These are phyloP conservation scores for Apiospora phragmitis DNA, from an alignment of 2,329 filamentous ascomycete genomes.

Conservation along the genomic window DNA sequence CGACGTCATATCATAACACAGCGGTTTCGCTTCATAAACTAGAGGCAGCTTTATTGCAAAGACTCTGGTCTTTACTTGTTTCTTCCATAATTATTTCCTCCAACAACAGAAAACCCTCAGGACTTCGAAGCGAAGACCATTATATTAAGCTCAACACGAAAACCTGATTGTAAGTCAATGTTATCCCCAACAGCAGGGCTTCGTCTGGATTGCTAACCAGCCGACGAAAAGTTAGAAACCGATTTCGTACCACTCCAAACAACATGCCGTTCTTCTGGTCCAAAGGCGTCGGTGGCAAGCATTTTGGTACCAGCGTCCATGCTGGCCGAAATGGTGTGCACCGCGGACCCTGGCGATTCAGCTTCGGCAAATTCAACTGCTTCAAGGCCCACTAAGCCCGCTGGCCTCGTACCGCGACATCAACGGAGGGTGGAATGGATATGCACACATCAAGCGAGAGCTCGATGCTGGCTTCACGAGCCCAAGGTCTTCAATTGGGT, in stretches of 20 bases:
- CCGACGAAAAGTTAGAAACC: background rate
- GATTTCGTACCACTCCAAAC: background rate
- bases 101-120: background rate
- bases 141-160: background rate
- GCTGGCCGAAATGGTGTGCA: slow-evolving; percentile 47
- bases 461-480: background rate
- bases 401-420: background rate
- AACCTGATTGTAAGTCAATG: background rate
- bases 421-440: background rate
- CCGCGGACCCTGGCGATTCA: slow-evolving; percentile 52
- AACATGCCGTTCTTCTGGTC: slow-evolving; percentile 49
- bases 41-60: background rate
- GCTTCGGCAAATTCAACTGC: slow-evolving; percentile 51
- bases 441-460: background rate
- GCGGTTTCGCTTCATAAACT: background rate
- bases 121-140: background rate
- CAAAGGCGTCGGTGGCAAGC: slow-evolving; percentile 47
- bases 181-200: background rate
- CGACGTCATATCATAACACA: background rate
- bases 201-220: background rate
- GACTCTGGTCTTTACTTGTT: background rate
- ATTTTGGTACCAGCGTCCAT: slow-evolving; percentile 51
- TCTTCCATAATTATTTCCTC: background rate
- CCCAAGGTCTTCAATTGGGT: background rate
- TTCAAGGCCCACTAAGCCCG: slow-evolving; percentile 39